These are phyloP conservation scores for Allium fistulosum DNA, from an alignment of 106 monocot species.

Conservation along the genomic window DNA sequence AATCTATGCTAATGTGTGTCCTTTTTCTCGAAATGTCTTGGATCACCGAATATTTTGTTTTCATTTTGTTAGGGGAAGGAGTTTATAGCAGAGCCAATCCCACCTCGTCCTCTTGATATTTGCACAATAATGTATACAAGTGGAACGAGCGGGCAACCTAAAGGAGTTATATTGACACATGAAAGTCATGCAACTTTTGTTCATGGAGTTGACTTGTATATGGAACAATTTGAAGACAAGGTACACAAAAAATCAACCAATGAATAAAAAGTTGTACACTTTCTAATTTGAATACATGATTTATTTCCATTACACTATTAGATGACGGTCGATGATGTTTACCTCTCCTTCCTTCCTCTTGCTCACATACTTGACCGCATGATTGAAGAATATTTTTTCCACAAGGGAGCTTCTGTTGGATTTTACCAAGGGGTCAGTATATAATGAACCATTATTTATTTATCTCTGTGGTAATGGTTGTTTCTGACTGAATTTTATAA, in stretches of 20 bases:
- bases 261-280: too few relatives aligned
- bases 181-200: slow-evolving; percentile 60
- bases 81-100: slow-evolving; percentile 32
- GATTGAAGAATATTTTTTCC: slow-evolving; percentile 90
- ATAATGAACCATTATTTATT: background rate
- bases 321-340: slow-evolving; percentile 88
- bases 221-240: slow-evolving; percentile 89
- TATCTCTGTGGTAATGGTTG: too few relatives aligned
- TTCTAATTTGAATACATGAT: background rate
- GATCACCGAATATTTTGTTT: too few relatives aligned
- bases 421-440: slow-evolving; percentile 78
- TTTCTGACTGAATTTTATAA: slow-evolving; percentile 5
- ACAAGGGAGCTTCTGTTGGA: slow-evolving; percentile 88
- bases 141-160: slow-evolving; percentile 86
- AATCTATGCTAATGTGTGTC: too few relatives aligned
- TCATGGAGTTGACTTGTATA: slow-evolving; percentile 50
- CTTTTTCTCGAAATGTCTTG: too few relatives aligned
- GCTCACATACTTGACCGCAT: slow-evolving; percentile 93
- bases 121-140: slow-evolving; percentile 98
- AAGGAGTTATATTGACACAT: slow-evolving; percentile 82
- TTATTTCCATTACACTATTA: slow-evolving; percentile 9
- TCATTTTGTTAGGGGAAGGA: slow-evolving; percentile 46
- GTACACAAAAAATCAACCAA: slow-evolving; percentile 13
- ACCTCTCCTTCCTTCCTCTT: slow-evolving; percentile 87
- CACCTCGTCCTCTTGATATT: slow-evolving; percentile 59